Evolutionary conservation across 2,329 filamentous ascomycete genomes (phyloP), one percentile per base, ranked within the genome.

Genomic region (Pyricularia pennisetigena): DNA sequence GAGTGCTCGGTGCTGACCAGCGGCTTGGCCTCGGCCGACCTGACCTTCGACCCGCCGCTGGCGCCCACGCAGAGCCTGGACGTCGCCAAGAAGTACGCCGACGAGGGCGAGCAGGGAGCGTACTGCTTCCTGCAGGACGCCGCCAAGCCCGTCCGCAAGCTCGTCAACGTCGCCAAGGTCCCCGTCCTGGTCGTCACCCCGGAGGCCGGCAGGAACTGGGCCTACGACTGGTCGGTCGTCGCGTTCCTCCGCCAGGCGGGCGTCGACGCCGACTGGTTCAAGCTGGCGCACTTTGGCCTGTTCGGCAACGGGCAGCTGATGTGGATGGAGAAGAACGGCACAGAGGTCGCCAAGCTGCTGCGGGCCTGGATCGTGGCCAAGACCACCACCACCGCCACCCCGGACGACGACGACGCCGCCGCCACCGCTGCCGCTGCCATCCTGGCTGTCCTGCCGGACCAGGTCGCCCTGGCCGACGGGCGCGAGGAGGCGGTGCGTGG

Each of bases 251-350:
- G 74, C 67, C 85, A 88, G 72, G 83, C 81, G 1, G 85, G 85
- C 0, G 78, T 82, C 0, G 69, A 72, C 0, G 78, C 80, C 1
- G 76, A 82, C 2, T 81, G 80, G 75, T 70, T 85, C 49, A 75
- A 79, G 66, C 76, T 88, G 63, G 79, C 76, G 0, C 74, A 82
- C 0, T 68, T 76, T 1, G 79, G 78, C 0, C 80, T 87, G 1
- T 73, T 75, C 26, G 86, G 86, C 0, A 88, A 88, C 69, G 85
- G 83, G 0, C 85, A 86, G 71, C 79, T 87, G 69, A 78, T 83
- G 75, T 84, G 85, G 64, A 72, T 86, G 41, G 84, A 86, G 75
- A 79, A 76, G 71, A 86, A 87, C 71, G 85, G 80, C 69, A 70
- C 79, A 35, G 72, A 77, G 0, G 77, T 85, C 67, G 81, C 80